Percentiles rank a stretch among this genome's conserved stretches.
These are phyloP conservation scores for Corchorus olitorius DNA, from an alignment of 345 rosid genomes.

Conservation along the genomic window DNA sequence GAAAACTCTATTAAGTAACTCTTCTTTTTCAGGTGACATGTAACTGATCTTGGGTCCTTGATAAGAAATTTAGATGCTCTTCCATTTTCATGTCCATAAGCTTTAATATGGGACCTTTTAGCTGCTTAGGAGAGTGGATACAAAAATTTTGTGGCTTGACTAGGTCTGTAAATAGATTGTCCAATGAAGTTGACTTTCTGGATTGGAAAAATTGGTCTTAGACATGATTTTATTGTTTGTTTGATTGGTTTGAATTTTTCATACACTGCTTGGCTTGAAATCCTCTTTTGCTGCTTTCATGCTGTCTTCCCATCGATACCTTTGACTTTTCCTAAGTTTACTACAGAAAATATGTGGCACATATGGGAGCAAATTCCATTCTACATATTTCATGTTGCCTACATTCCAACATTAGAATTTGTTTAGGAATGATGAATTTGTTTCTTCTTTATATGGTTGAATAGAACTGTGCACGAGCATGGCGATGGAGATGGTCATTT, in stretches of 20 bases:
- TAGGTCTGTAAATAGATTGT: conserved; percentile 49
- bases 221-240: conserved; percentile 17
- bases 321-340: not conserved
- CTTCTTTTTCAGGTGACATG: conserved; percentile 20
- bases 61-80: conserved; percentile 19
- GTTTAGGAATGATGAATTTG: not conserved
- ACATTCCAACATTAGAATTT: not conserved
- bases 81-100: conserved; percentile 12
- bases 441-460: not conserved
- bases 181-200: conserved; percentile 30
- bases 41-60: conserved; percentile 23
- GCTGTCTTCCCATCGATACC: not conserved
- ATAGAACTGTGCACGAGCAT: not conserved
- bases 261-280: conserved; percentile 7
- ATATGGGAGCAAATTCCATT: not conserved
- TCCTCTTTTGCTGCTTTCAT: conserved; percentile 10
- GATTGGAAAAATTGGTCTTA: conserved; percentile 18
- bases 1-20: conserved; percentile 21
- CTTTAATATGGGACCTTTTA: conserved; percentile 23
- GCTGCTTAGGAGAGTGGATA: conserved; percentile 28
- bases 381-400: not conserved
- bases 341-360: not conserved
- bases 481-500: not conserved
- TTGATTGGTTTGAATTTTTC: conserved; percentile 10
- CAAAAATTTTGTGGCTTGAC: conserved; percentile 37